phyloP scores from a whole-genome alignment of 1,284 basidiomycete genomes.

The Phellinidium pouzarii region DNA sequence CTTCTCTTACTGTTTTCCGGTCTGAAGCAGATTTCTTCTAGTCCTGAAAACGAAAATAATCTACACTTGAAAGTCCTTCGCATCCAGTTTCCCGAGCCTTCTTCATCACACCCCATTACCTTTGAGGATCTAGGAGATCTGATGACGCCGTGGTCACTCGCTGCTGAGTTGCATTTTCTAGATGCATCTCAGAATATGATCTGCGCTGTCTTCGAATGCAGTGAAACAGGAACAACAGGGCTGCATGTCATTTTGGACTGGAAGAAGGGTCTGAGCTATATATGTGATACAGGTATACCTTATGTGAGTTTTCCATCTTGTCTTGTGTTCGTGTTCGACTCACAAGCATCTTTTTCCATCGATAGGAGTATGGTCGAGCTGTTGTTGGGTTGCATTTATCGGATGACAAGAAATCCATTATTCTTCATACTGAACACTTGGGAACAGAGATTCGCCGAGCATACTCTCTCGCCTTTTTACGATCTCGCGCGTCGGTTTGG shows the following conservation, averaged over 20 bases:
- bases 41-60: conserved; percentile 9
- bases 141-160: conserved; percentile 14
- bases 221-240: conserved; percentile 8
- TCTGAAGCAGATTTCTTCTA: not conserved
- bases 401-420: conserved; percentile 8
- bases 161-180: conserved; percentile 16
- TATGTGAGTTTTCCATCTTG: conserved; percentile 10
- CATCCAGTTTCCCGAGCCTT: conserved; percentile 17
- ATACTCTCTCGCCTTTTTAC: conserved; percentile 11
- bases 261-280: conserved; percentile 12
- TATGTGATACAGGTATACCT: conserved; percentile 15
- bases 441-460: conserved; percentile 12
- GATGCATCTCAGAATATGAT: conserved; percentile 17
- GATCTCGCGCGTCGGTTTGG: conserved; percentile 6
- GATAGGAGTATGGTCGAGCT: conserved; percentile 18
- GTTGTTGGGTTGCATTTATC: conserved; percentile 16
- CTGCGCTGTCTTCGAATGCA: conserved; percentile 15
- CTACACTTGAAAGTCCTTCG: conserved; percentile 15
- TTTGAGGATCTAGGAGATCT: conserved; percentile 17
- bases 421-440: conserved; percentile 13
- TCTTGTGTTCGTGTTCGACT: not conserved
- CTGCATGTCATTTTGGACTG: conserved; percentile 17
- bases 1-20: not conserved
- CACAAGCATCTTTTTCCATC: not conserved
- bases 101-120: conserved; percentile 7